phyloP scores from a whole-genome alignment of 495 filamentous ascomycete genomes.

The Cryomyces antarcticus region DNA sequence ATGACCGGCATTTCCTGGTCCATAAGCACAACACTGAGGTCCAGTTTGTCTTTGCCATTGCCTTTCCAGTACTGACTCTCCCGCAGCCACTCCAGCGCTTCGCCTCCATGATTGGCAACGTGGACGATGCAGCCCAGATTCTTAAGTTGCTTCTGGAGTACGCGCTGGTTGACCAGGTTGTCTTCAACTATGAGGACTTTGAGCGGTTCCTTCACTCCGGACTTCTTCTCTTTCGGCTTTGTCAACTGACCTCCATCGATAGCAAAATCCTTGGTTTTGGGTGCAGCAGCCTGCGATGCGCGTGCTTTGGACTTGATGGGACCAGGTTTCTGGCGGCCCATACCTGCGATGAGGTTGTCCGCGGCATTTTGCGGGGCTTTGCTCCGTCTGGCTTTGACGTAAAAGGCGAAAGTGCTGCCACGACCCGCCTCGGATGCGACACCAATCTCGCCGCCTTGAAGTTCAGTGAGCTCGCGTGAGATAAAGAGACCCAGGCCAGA shows the following conservation, averaged over 20 bases:
- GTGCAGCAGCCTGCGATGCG: neutral
- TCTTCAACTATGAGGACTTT: slow-evolving; percentile 51
- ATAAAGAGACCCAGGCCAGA: slow-evolving; percentile 73
- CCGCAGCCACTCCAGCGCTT: slow-evolving; percentile 42
- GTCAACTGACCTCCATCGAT: neutral
- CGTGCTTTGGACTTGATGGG: neutral
- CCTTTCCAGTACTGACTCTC: slow-evolving; percentile 13
- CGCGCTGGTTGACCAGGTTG: slow-evolving; percentile 50
- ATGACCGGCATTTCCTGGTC: slow-evolving; percentile 77
- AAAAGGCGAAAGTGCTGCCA: slow-evolving; percentile 75
- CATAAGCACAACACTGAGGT: slow-evolving; percentile 51
- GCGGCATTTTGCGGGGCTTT: slow-evolving; percentile 11
- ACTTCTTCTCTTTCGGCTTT: neutral
- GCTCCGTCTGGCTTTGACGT: slow-evolving; percentile 39
- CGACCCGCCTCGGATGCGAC: slow-evolving; percentile 48
- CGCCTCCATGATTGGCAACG: slow-evolving; percentile 53
- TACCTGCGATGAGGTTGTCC: neutral
- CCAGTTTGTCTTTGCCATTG: slow-evolving; percentile 16
- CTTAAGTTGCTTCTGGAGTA: slow-evolving; percentile 41
- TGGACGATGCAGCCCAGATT: slow-evolving; percentile 42
- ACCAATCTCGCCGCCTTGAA: slow-evolving; percentile 72
- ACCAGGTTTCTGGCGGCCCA: neutral
- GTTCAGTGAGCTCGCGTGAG: slow-evolving; percentile 51
- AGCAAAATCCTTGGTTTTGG: slow-evolving; percentile 14
- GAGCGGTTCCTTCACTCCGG: slow-evolving; percentile 1